A percentile compares a stretch with the other conserved stretches of the same genome.
Conservation (phyloP, 2,329 filamentous ascomycete species). For the Alternaria solani region DNA sequence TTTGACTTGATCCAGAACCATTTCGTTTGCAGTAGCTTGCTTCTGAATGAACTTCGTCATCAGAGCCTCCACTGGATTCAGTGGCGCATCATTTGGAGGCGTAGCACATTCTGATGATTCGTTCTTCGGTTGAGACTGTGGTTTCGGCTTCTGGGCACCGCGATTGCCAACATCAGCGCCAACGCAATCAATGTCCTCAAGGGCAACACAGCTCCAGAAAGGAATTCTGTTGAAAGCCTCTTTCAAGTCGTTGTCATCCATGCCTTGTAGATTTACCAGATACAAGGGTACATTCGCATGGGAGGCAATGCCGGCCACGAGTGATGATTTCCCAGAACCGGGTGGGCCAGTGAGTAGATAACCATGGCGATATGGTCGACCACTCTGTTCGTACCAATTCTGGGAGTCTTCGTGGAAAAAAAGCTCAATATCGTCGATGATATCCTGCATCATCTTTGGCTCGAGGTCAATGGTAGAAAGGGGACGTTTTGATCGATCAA, state of each 20-base stretch:
- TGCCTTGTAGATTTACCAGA: constrained; percentile 31
- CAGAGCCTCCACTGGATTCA: background rate
- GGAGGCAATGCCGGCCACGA: constrained; percentile 49
- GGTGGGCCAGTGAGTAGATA: background rate
- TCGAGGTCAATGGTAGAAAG: background rate
- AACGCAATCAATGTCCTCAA: constrained; percentile 31
- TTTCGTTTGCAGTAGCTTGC: background rate
- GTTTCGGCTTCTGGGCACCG: constrained; percentile 33
- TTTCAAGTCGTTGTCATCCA: constrained; percentile 20
- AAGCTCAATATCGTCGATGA: background rate
- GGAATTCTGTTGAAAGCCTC: constrained; percentile 18
- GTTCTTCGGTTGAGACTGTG: background rate
- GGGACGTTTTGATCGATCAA: background rate
- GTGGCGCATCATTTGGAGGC: background rate
- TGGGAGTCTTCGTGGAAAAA: background rate
- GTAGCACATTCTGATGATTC: background rate
- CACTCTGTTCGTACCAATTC: background rate
- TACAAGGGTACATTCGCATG: constrained; percentile 36
- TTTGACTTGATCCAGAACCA: constrained; percentile 1
- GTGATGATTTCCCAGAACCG: constrained; percentile 51
- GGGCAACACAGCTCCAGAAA: constrained; percentile 15
- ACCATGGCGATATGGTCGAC: background rate
- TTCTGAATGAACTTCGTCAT: constrained; percentile 1
- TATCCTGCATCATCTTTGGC: background rate
- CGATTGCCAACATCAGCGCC: constrained; percentile 14